Percentiles rank a stretch among this genome's conserved stretches.
These are phyloP conservation scores for Micractinium conductrix DNA, from an alignment of 139 green algal genomes.

Conservation along the genomic window DNA sequence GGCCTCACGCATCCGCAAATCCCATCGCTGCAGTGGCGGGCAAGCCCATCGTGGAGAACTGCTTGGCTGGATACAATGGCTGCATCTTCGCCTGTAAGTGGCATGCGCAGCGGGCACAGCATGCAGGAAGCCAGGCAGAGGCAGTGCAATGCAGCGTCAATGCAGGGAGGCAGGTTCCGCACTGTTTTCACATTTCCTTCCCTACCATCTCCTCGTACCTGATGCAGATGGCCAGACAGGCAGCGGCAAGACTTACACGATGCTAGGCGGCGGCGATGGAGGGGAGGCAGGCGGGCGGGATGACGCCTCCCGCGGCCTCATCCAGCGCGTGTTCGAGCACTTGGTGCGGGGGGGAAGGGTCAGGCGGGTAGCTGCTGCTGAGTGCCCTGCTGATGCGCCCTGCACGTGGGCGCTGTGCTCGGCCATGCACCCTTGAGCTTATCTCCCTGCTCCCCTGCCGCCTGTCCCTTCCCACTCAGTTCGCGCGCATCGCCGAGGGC, in stretches of 20 bases:
- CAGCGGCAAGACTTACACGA: conserved; percentile 84
- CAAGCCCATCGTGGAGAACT: conserved; percentile 63
- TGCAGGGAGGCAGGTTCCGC: no score
- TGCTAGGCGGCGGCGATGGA: conserved; percentile 57
- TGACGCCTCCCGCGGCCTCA: conserved; percentile 68
- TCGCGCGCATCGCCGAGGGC: conserved; percentile 44
- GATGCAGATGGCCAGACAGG: conserved; percentile 73
- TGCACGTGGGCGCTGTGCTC: no score
- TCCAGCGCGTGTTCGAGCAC: conserved; percentile 84
- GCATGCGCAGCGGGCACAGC: not conserved
- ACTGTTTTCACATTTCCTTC: no score
- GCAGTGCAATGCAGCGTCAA: no score
- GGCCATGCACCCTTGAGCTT: no score
- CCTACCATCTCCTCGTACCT: not conserved
- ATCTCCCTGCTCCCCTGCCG: no score
- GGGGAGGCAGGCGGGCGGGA: conserved; percentile 1
- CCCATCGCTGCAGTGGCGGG: conserved; percentile 58
- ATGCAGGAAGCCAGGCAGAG: not conserved
- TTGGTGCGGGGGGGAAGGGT: no score
- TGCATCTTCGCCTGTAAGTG: conserved; percentile 56
- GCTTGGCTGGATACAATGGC: conserved; percentile 58
- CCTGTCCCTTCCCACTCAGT: no score
- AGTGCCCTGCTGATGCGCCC: no score
- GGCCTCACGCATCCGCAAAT: no score
- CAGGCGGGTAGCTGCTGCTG: no score